Conservation (phyloP, 73 alveolate species). For the Paramecium octaurelia region DNA sequence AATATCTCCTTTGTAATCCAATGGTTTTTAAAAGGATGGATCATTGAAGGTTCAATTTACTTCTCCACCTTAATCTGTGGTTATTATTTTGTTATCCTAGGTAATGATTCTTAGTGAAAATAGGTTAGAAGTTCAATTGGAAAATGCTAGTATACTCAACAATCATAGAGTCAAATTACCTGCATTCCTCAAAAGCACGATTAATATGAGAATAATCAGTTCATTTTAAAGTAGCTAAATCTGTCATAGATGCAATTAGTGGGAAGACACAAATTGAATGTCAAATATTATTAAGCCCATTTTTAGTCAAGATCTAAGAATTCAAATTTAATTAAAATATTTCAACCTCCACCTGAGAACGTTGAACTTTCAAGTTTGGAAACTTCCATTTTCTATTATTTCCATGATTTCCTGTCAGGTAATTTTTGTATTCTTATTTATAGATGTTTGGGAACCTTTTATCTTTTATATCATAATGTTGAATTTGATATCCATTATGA, state of each 20-base stretch:
- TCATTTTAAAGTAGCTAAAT: not conserved
- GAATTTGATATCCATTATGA: not conserved
- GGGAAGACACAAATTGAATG: not conserved
- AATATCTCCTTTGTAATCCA: not conserved
- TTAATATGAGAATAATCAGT: not conserved
- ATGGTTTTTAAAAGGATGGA: not conserved
- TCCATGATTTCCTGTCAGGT: not conserved
- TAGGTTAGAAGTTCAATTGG: conserved; percentile 15
- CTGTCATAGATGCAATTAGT: not conserved
- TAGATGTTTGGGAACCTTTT: not conserved
- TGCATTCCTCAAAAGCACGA: not conserved
- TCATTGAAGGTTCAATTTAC: not conserved
- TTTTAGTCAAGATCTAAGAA: not conserved
- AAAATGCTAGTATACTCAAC: not conserved
- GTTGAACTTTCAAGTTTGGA: not conserved
- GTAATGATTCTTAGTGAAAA: not conserved
- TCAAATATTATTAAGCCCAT: not conserved
- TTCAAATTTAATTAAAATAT: not conserved
- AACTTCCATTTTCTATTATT: not conserved
- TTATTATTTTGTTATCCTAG: not conserved
- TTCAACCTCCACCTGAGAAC: not conserved
- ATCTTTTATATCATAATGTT: not conserved
- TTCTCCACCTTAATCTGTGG: not conserved
- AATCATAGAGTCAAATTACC: not conserved
- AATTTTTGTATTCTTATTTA: not conserved